Percentiles rank a stretch among this genome's conserved stretches.
Conservation (phyloP, 495 filamentous ascomycete species). For the Penicillium macrosclerotiorum region DNA sequence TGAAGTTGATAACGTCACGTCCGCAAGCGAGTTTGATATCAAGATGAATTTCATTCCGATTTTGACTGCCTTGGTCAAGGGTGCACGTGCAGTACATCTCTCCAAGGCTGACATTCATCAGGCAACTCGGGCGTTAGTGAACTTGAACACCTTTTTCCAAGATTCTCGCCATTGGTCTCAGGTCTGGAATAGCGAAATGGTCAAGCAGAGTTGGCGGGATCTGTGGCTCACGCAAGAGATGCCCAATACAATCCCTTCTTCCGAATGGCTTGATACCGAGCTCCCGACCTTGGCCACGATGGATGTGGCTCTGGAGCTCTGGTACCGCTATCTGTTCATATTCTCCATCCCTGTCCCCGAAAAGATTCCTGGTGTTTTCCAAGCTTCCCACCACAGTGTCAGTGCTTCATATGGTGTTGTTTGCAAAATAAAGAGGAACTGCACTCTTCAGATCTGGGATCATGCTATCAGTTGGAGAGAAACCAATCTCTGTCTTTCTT, state of each 20-base stretch:
- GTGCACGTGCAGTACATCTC: slow-evolving; percentile 53
- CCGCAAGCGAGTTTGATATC: slow-evolving; percentile 55
- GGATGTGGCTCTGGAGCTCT: slow-evolving; percentile 57
- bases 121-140: slow-evolving; percentile 55
- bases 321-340: slow-evolving; percentile 67
- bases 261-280: slow-evolving; percentile 57
- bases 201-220: slow-evolving; percentile 59
- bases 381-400: slow-evolving; percentile 64
- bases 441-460: slow-evolving; percentile 66
- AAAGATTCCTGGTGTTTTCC: slow-evolving; percentile 62
- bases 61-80: slow-evolving; percentile 56
- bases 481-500: slow-evolving; percentile 58
- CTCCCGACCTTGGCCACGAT: slow-evolving; percentile 57
- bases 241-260: slow-evolving; percentile 49
- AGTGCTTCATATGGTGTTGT: slow-evolving; percentile 64
- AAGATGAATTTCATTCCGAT: slow-evolving; percentile 62
- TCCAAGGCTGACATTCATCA: slow-evolving; percentile 52
- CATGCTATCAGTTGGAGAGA: slow-evolving; percentile 67
- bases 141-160: slow-evolving; percentile 62
- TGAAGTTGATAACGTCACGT: slow-evolving; percentile 55
- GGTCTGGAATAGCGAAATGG: slow-evolving; percentile 60
- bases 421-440: slow-evolving; percentile 62
- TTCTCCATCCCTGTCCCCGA: slow-evolving; percentile 65
- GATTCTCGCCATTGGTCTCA: slow-evolving; percentile 61
- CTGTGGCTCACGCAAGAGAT: slow-evolving; percentile 60